Conservation (phyloP, 768 basidiomycete genomes). For the Pleurotus salmoneostramineus region DNA sequence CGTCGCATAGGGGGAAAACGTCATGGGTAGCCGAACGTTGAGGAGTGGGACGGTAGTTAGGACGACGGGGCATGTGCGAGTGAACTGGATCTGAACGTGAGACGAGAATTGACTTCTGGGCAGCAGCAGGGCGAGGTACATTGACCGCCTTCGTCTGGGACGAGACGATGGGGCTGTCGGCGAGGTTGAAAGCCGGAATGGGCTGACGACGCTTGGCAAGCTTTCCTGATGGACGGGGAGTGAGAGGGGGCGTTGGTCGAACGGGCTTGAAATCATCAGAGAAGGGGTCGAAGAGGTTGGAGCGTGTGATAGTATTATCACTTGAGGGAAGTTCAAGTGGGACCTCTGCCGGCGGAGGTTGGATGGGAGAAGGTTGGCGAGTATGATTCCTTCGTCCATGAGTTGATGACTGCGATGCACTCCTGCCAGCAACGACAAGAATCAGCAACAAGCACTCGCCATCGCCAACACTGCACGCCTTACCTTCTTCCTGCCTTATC, state of each 20-base stretch:
- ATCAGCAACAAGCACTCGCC: not conserved
- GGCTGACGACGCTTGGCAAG: conserved; percentile 55
- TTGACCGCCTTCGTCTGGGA: conserved; percentile 44
- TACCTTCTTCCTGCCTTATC: conserved; percentile 43
- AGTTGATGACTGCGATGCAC: conserved; percentile 37
- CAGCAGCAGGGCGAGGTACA: conserved; percentile 30
- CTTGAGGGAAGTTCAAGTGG: conserved; percentile 25
- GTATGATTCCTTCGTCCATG: conserved; percentile 45
- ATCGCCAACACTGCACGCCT: not conserved
- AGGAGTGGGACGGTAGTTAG: not conserved
- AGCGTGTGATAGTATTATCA: conserved; percentile 20
- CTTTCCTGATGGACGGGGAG: conserved; percentile 49
- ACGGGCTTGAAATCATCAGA: conserved; percentile 20
- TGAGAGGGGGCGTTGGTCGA: conserved; percentile 35
- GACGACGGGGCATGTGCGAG: conserved; percentile 23
- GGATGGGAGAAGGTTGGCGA: conserved; percentile 59
- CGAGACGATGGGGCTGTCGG: conserved; percentile 25
- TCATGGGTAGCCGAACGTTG: conserved; percentile 20
- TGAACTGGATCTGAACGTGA: conserved; percentile 52
- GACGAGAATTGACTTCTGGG: conserved; percentile 22
- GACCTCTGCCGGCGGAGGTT: conserved; percentile 64
- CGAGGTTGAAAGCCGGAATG: conserved; percentile 14
- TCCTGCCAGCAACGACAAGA: conserved; percentile 26
- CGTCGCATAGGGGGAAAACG: conserved; percentile 71
- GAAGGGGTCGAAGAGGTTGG: conserved; percentile 48